phyloP scores from a whole-genome alignment of 177 flowering plant species.

The Vitis hybrid region DNA sequence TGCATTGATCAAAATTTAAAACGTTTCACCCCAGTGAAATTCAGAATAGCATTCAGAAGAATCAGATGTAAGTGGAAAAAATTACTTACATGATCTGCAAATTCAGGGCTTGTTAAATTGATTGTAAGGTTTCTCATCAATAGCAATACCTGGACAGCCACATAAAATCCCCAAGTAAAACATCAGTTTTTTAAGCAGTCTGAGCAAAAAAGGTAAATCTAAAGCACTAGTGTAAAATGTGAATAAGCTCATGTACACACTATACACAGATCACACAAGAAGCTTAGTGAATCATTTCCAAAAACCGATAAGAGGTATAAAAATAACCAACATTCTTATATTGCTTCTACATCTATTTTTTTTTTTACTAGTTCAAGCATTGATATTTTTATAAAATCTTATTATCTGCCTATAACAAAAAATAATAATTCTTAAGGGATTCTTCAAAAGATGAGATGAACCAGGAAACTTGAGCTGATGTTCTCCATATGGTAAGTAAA shows the following conservation, averaged over 20 bases:
- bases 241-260: not conserved
- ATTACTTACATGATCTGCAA: constrained; percentile 58
- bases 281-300: too few species aligned
- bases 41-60: not conserved
- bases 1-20: constrained; percentile 19
- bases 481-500: not conserved
- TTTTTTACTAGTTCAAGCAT: too few species aligned
- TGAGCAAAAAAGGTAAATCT: not conserved
- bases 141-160: constrained; percentile 36
- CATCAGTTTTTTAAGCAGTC: not conserved
- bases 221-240: not conserved
- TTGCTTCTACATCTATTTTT: too few species aligned
- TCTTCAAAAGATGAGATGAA: too few species aligned
- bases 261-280: too few species aligned
- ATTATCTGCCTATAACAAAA: too few species aligned
- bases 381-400: too few species aligned
- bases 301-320: too few species aligned
- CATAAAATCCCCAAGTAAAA: not conserved
- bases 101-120: constrained; percentile 53
- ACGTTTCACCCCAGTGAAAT: not conserved
- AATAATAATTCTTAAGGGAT: too few species aligned
- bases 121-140: constrained; percentile 57
- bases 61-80: not conserved
- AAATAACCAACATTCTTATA: too few species aligned
- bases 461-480: not conserved